Conservation (phyloP, 2,329 filamentous ascomycete genomes). For the Chaetomium olivaceum region DNA sequence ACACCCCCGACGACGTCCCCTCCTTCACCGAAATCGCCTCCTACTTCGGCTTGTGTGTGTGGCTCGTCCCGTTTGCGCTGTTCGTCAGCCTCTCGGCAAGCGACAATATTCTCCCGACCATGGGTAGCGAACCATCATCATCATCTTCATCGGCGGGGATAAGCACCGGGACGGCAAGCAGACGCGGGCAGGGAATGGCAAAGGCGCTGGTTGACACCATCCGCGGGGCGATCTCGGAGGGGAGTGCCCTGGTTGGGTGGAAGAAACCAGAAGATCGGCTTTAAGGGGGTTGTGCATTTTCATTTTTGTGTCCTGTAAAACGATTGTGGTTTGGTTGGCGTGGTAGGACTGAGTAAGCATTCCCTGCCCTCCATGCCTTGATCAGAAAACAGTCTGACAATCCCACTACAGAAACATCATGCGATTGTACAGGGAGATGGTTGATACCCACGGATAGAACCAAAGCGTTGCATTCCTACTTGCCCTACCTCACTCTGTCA, state of each 20-base stretch:
- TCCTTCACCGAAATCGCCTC: conserved; percentile 92
- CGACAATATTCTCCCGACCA: conserved; percentile 91
- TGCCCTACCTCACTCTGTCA: background rate
- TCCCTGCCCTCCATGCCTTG: background rate
- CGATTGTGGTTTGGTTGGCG: background rate
- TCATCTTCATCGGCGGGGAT: conserved; percentile 37
- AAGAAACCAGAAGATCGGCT: conserved; percentile 41
- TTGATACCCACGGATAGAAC: conserved; percentile 5
- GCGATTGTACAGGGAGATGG: background rate
- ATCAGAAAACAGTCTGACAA: background rate
- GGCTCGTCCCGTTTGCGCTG: conserved; percentile 91
- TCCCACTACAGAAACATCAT: background rate
- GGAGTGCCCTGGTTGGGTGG: conserved; percentile 44
- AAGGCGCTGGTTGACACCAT: conserved; percentile 64
- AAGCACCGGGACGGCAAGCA: conserved; percentile 46
- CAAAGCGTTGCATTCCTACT: background rate
- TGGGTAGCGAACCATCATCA: conserved; percentile 71
- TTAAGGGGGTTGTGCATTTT: conserved; percentile 3
- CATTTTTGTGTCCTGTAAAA: background rate
- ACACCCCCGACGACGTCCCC: conserved; percentile 63
- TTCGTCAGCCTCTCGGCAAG: conserved; percentile 93
- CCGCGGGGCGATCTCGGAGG: conserved; percentile 53
- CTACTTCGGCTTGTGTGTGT: conserved; percentile 94
- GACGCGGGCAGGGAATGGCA: conserved; percentile 61
- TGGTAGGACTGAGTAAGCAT: background rate